Evolutionary conservation across 257 asterid genomes (phyloP), one percentile per base, ranked within the genome.

Genomic region (Jacaranda mimosifolia): DNA sequence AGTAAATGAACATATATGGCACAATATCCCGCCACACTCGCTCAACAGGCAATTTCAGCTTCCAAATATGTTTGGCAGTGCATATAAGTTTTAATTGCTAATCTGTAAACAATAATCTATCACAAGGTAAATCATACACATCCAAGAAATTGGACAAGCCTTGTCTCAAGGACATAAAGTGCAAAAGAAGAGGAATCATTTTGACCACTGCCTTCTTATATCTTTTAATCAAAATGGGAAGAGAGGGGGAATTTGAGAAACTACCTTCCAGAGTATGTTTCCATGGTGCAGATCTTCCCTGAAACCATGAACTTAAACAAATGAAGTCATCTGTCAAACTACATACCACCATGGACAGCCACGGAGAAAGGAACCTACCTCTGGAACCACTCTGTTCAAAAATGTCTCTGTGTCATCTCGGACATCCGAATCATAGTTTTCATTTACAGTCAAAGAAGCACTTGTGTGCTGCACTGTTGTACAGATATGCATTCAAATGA

Each of bases 231-330:
- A 68, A 65, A 66, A 69, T 13, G 7, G 14, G 52, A 59, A 42
- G 15, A 77, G 52, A 56, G 38, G 3, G 52, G 32, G 32, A 26
- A 26, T 26, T 26, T 26, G 32, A 58, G 69, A 78, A 68, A 58
- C 45, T 75, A 94, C 99, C 99, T 88, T 95, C 99, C 64, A 93
- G 68, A 19, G 94, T 91, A 84, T 95, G 99, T 81, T 85, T 90
- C 98, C 98, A 95, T 17, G 97, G 99, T 56, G 98, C 98, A 46
- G 98, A 90, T 65, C 59, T 32, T 11, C 97, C 99, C 99, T 92
- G 96, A 57, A 77, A 87, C 64, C 73, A 80, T 43, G 78, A 84
- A 79, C 21, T 32, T 11, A 40, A 69, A 60, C 51, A 76, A 65
- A 65, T 81, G 57, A 85, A 65, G 64, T 52, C 76, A 21, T 48